Base-by-base conservation (phyloP, 2,329 filamentous ascomycete species). In the Penicillium sp. region DNA sequence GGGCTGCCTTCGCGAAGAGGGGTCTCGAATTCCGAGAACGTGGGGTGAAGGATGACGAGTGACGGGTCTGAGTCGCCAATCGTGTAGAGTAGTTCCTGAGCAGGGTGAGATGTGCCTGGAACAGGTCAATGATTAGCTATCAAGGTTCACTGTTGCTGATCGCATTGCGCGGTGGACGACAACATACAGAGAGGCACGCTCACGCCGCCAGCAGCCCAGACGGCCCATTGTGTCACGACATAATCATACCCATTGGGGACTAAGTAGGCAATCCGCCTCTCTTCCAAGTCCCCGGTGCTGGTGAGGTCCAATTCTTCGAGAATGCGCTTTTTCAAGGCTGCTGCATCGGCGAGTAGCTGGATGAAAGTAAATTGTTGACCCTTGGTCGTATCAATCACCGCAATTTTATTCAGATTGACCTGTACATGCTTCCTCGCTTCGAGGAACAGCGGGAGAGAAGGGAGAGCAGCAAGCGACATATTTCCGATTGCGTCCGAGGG, bases 171-270 rank as follows among this genome's bases (percentile, higher is more conserved):
- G 49, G 54, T 46, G n/a, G 44, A 13, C 15, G 35, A 9, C 35
- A 9, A 66, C 74, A 56, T 76, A 80, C 78, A 81, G 13, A 81
- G 70, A 21, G 79, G 78, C 21, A 81, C 78, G 35, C 73, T 75
- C 19, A 80, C 73, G n/a, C 77, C 79, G 17, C 79, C 79, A 5
- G 77, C 75, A 11, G 78, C 78, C 78, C 78, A 81, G 56, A 79
- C 66, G 7, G 79, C 78, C 78, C 78, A 81, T 68, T 79, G 77
- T 29, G 72, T 76, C 9, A 73, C 76, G 7, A 78, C 76, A 66
- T 79, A 79, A 57, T 79, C 78, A 60, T 80, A 80, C 46, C 78
- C 77, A 64, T 77, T 76, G 1, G 77, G 77, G 9, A 71, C 69
- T 15, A 79, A 69, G 61, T 78, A 79, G 5, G 77, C 74, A 58